Base-by-base conservation (phyloP, 805 yeast genomes). In the Wickerhamiella sorbophila region DNA sequence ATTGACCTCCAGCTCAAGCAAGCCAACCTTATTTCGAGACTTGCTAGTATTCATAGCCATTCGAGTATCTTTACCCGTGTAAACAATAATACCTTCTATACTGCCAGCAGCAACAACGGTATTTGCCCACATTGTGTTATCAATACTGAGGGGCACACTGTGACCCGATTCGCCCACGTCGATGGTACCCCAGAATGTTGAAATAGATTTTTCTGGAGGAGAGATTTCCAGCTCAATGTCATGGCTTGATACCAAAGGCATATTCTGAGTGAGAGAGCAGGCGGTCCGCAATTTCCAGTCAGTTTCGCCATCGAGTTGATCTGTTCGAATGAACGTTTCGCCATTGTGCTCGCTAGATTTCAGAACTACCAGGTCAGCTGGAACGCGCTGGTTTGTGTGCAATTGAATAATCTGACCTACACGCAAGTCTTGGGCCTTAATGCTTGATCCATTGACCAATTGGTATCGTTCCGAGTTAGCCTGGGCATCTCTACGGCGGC, bases 301-400 rank as follows among this genome's bases (percentile, higher is more conserved):
- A 4, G 99, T 91, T 60, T 91, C 99, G 56, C 99, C 99, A 60
- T 91, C 99, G 39, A 91, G 67, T 62, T 91, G 99, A 64, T 91
- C 99, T 0, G 99, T 91, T 53, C 94, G 82, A 49, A 91, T 83
- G 54, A 93, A 91, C 1, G 87, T 72, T 56, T 91, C 99, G 5
- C 95, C 96, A 2, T 68, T 56, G 3, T 65, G 61, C 56, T 84
- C 95, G 43, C 85, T 77, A 1, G 95, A 78, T 56, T 84, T 93
- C 35, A 91, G 62, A 21, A 91, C 61, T 5, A 91, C 65, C 75
- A 86, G 70, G 60, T 91, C 99, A 0, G 98, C 97, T 0, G 99
- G 99, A 2, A 91, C 74, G 42, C 98, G 72, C 44, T 73, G 75
- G 54, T 81, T 93, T 52, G 87, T 88, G 50, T 79, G 77, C 12